Evolutionary conservation across 768 basidiomycete genomes (phyloP), one percentile per base, ranked within the genome.

Genomic region (Tricholoma furcatifolium): DNA sequence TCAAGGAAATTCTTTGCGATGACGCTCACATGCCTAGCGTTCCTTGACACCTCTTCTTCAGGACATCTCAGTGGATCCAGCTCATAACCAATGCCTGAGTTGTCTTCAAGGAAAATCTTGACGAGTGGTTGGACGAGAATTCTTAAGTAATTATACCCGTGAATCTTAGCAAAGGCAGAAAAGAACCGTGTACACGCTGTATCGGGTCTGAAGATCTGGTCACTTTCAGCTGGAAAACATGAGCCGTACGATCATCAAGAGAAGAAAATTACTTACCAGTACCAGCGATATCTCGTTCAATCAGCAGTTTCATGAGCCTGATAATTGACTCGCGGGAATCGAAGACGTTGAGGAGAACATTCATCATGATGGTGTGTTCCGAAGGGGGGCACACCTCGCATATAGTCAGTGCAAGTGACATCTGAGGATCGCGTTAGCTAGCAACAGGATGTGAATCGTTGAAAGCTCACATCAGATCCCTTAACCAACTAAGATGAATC

Each of bases 81-180:
- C 54, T 91, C 88, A 64, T 88, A 93, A 1, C 83, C 82, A 51
- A 82, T 83, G 9, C 86, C 91, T 6, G 82, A 65, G 2, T 92
- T 90, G 68, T 90, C 79, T 5, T 80, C 74, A 5, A 78, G 69
- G 80, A 97, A 88, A 18, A 80, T 81, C 58, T 85, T 80, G 57
- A 97, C 78, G 27, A 96, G 74, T 3, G 93, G 91, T 39, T 79
- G 74, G 42, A 96, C 80, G 20, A 95, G 76, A 41, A 78, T 82
- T 17, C 93, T 81, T n/a, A 97, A 74, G 67, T 96, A 97, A 52
- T 86, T 85, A 67, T 96, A 97, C 4, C 94, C 95, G 55, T 94
- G 91, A n/a, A 88, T 83, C 63, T 79, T 85, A 3, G 91, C 91
- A 60, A 95, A 95, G 2, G 85, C 83, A 6, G 91, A 91, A 41